Conservation (phyloP, 805 yeast species). For the Monosporozyma aerobia region DNA sequence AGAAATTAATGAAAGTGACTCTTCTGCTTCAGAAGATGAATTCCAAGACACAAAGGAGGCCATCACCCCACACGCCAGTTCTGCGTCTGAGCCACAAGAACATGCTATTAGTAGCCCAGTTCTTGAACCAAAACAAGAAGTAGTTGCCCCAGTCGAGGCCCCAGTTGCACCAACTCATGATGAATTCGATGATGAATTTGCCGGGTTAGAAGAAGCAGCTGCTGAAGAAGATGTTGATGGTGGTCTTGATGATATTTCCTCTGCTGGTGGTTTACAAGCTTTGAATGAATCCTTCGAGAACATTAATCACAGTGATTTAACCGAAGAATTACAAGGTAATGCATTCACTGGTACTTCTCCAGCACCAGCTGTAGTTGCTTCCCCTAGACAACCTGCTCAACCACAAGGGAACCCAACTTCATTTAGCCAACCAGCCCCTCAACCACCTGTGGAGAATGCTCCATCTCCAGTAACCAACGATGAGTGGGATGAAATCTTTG, state of each 20-base stretch:
- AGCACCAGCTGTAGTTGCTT: not conserved
- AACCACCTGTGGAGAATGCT: not conserved
- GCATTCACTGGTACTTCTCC: constrained; percentile 16
- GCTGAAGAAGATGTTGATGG: constrained; percentile 29
- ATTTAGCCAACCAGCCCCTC: not conserved
- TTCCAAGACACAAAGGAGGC: constrained; percentile 11
- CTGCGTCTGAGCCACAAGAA: not conserved
- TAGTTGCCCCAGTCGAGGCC: constrained; percentile 8
- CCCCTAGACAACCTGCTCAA: constrained; percentile 2
- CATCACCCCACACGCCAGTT: constrained; percentile 3
- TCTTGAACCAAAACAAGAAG: constrained; percentile 15
- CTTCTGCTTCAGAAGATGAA: constrained; percentile 36
- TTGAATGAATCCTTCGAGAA: constrained; percentile 20
- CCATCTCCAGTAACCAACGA: constrained; percentile 36
- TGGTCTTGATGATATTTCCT: constrained; percentile 9
- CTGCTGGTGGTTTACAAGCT: not conserved
- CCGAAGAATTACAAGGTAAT: constrained; percentile 18
- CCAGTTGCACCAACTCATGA: constrained; percentile 8
- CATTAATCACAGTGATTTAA: constrained; percentile 20
- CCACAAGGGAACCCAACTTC: not conserved
- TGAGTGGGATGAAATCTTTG: constrained; percentile 92
- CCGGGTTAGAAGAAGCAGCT: constrained; percentile 37
- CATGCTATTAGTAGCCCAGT: not conserved
- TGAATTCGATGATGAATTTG: constrained; percentile 37
- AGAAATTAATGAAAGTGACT: constrained; percentile 44